phyloP scores from a whole-genome alignment of 306 rosid genomes.

The Vigna radiata region DNA sequence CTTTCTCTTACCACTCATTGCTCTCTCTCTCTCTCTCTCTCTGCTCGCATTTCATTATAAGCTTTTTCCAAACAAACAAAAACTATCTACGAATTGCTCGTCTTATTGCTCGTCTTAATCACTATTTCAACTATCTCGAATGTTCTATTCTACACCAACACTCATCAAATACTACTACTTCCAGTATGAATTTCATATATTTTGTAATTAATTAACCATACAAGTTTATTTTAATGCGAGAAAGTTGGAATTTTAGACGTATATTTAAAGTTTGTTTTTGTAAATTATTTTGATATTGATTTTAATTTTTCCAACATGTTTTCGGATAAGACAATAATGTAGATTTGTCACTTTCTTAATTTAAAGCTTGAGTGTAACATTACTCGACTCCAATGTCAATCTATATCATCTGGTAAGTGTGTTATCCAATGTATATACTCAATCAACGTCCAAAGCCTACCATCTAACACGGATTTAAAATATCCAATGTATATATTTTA shows the following conservation, averaged over 20 bases:
- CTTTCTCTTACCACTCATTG: neutral
- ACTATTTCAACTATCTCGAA: too few species aligned
- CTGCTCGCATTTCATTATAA: slow-evolving; percentile 16
- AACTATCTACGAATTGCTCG: slow-evolving; percentile 20
- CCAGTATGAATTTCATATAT: too few species aligned
- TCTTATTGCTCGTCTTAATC: slow-evolving; percentile 18
- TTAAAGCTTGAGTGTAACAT: neutral
- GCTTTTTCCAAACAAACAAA: slow-evolving; percentile 8
- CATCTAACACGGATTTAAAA: neutral
- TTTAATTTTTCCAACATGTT: neutral
- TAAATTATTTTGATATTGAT: neutral
- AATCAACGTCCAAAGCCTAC: neutral
- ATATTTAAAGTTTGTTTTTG: too few species aligned
- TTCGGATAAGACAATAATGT: neutral
- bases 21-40: slow-evolving; percentile 14
- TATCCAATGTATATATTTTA: too few species aligned
- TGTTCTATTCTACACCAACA: neutral
- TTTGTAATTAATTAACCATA: neutral
- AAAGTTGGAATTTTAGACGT: neutral
- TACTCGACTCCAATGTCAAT: neutral
- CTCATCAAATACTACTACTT: neutral
- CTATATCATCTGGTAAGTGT: neutral
- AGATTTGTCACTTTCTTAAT: neutral
- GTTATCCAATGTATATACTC: too few species aligned
- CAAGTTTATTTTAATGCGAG: neutral